phyloP scores from a whole-genome alignment of 2,329 filamentous ascomycete species.

The Cercospora sp. region DNA sequence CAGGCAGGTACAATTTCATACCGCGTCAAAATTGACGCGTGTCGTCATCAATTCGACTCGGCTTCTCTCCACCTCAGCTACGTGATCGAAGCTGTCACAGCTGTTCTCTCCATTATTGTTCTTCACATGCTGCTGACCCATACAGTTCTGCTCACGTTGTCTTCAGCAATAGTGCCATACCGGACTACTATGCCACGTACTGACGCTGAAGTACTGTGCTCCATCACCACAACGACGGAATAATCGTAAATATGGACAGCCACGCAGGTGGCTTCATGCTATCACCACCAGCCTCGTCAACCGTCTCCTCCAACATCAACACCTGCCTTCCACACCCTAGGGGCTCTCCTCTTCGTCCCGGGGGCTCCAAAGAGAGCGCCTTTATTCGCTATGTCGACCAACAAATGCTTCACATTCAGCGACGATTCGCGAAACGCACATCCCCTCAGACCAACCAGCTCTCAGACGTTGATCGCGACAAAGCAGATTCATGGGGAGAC shows the following conservation, averaged over 20 bases:
- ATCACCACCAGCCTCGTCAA: slow-evolving; percentile 53
- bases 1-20: not conserved
- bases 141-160: not conserved
- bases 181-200: not conserved
- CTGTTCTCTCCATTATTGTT: not conserved
- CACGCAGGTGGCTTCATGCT: slow-evolving; percentile 46
- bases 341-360: slow-evolving; percentile 53
- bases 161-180: not conserved
- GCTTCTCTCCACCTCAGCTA: not conserved
- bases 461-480: slow-evolving; percentile 31
- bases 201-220: not conserved
- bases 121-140: not conserved
- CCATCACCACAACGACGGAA: not conserved
- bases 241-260: not conserved
- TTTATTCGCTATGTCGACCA: slow-evolving; percentile 60
- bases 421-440: slow-evolving; percentile 54
- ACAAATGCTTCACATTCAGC: slow-evolving; percentile 52
- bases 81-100: not conserved
- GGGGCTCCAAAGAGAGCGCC: slow-evolving; percentile 59
- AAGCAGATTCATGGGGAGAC: slow-evolving; percentile 40
- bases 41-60: not conserved
- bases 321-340: slow-evolving; percentile 54
- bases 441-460: slow-evolving; percentile 27
- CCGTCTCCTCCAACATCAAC: slow-evolving; percentile 39
- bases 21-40: slow-evolving; percentile 3